Percentiles rank a stretch among this genome's conserved stretches.
These are phyloP conservation scores for Fusarium staphyleae DNA, from an alignment of 2,329 filamentous ascomycete genomes.

Conservation along the genomic window DNA sequence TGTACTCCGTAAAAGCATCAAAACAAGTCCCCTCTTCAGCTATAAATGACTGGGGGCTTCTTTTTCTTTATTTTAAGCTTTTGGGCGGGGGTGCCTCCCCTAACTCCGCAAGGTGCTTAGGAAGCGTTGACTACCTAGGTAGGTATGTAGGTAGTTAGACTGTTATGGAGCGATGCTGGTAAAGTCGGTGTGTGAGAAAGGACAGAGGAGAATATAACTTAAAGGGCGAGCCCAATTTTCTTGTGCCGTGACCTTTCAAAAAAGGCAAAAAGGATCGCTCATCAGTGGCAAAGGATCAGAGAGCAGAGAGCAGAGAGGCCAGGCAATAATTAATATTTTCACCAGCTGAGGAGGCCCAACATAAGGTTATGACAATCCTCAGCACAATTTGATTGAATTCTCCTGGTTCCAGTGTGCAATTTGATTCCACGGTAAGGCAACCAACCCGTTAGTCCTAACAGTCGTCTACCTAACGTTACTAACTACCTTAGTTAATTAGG, in stretches of 20 bases:
- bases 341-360: constrained; percentile 15
- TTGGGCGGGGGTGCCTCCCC: background rate
- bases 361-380: constrained; percentile 11
- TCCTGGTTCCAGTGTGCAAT: background rate
- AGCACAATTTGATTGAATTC: constrained; percentile 22
- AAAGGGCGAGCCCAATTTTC: constrained; percentile 1
- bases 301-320: background rate
- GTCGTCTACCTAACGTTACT: background rate
- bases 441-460: background rate
- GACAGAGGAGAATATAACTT: constrained; percentile 15
- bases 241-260: constrained; percentile 1
- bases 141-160: background rate
- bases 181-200: constrained; percentile 32
- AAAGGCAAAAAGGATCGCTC: constrained; percentile 11
- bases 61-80: background rate
- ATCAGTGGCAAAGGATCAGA: constrained; percentile 15
- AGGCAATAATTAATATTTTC: background rate
- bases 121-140: background rate
- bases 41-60: too few relatives aligned
- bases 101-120: background rate
- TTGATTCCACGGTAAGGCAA: background rate
- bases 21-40: too few relatives aligned
- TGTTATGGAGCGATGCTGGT: background rate
- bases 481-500: too few relatives aligned
- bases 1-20: background rate